Evolutionary conservation across 208 protist genomes (phyloP), one percentile per base, ranked within the genome.

Genomic region (Leishmania major): DNA sequence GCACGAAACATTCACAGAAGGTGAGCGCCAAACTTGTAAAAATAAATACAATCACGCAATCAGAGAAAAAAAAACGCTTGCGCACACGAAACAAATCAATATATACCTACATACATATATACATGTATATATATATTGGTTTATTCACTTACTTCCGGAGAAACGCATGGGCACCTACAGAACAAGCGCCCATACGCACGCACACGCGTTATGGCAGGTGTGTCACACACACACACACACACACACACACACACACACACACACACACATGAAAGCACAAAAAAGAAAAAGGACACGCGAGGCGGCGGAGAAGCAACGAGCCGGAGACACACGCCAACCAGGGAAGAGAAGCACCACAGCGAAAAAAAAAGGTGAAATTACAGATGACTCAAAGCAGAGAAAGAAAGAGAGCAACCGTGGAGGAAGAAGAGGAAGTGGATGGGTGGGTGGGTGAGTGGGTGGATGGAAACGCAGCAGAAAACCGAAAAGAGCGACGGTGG

Each of bases 391-490:
- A 72, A 72, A 72, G 28, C n/a, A n/a, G n/a, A 37, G 0, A 72
- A 49, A 72, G 28, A 49, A 72, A 72, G 19, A 47, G 17, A 72
- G 22, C n/a, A 47, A 15, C 45, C 45, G 8, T 35, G 37, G 0
- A 59, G 66, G 35, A 66, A 75, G 43, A 79, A 57, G 53, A 78
- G 53, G 71, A 62, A 19, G 13, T 55, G 15, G 51, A 13, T 55
- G 13, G 13, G 8, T 8, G 37, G 1, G 37, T 37, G n/a, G 71
- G 15, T n/a, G 64, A 0, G 55, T 47, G 35, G 25, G 80, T 28
- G 55, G 59, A 75, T 31, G 47, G 13, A 78, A 74, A 25, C 28
- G 60, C 64, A 75, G n/a, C 70, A 22, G 78, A 77, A 13, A 67
- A 75, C 75, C 76, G 71, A 70, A 13, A 73, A 51, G 22, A 1